phyloP scores from a whole-genome alignment of 768 basidiomycete species.

The Cystofilobasidium macerans region DNA sequence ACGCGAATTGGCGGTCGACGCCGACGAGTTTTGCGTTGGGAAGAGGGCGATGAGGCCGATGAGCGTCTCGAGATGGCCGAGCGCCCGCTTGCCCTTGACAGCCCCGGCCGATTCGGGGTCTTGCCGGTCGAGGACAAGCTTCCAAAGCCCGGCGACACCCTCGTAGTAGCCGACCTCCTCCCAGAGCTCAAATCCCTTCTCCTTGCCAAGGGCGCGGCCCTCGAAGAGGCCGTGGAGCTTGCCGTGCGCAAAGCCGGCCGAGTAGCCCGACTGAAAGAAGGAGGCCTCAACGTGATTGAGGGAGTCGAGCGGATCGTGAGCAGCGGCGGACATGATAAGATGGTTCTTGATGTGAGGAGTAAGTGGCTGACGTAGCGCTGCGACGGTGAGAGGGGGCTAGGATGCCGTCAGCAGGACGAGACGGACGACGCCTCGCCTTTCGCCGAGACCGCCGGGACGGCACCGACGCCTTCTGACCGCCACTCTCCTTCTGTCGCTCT shows the following conservation, averaged over 20 bases:
- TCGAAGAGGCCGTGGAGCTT: slow-evolving; percentile 81
- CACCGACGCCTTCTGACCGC: no score
- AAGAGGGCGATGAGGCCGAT: slow-evolving; percentile 63
- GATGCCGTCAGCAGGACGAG: no score
- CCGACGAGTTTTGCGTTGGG: slow-evolving; percentile 60
- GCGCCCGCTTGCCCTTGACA: slow-evolving; percentile 45
- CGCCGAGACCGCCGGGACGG: no score
- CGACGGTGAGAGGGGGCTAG: no score
- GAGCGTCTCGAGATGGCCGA: slow-evolving; percentile 57
- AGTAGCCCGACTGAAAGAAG: slow-evolving; percentile 69
- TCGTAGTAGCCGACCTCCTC: slow-evolving; percentile 92
- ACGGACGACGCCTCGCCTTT: no score
- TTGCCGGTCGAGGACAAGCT: slow-evolving; percentile 28
- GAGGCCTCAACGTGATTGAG: slow-evolving; percentile 40
- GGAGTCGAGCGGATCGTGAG: slow-evolving; percentile 13
- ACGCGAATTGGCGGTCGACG: neutral
- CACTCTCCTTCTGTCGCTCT: no score
- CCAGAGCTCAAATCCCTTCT: slow-evolving; percentile 92
- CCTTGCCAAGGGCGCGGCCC: slow-evolving; percentile 73
- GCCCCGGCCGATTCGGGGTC: neutral
- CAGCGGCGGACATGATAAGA: no score
- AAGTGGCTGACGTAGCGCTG: no score
- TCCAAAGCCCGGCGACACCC: slow-evolving; percentile 69
- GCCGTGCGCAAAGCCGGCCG: slow-evolving; percentile 72
- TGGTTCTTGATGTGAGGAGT: no score